phyloP scores from a whole-genome alignment of 192 early-diverging fungal species.

The Mortierella antarctica region DNA sequence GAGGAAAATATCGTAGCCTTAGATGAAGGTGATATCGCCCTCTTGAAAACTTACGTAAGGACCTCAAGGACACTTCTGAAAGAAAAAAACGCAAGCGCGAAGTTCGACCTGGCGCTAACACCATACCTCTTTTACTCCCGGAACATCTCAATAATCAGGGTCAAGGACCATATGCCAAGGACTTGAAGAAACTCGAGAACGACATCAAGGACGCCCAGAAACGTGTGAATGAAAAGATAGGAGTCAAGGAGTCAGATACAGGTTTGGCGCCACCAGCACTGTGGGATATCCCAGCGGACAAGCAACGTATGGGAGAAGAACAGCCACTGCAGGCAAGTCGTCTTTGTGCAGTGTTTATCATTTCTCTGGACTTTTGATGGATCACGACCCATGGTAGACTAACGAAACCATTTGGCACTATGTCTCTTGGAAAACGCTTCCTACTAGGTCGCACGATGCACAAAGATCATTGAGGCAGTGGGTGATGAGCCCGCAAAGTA shows the following conservation, averaged over 20 bases:
- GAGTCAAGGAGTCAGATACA: conserved; percentile 98
- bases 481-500: conserved; percentile 95
- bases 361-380: background rate
- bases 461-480: conserved; percentile 96
- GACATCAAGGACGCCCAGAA: conserved; percentile 99
- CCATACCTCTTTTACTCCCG: background rate
- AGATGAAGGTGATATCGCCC: conserved; percentile 92
- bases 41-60: conserved; percentile 92
- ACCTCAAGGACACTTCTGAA: background rate
- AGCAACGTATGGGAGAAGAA: conserved; percentile 96
- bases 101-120: background rate
- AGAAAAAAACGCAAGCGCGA: background rate
- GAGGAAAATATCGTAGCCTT: conserved; percentile 92
- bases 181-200: conserved; percentile 92
- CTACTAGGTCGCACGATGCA: conserved; percentile 92
- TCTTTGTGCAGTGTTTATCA: background rate
- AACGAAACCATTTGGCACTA: background rate
- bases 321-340: conserved; percentile 84
- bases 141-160: conserved; percentile 65
- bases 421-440: background rate
- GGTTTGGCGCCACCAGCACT: conserved; percentile 97
- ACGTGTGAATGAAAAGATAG: conserved; percentile 99
- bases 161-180: conserved; percentile 96
- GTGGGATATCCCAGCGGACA: conserved; percentile 99
- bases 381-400: background rate